Percentiles rank a stretch among this genome's conserved stretches.
These are phyloP conservation scores for Chalciporus sp. DNA, from an alignment of 1,284 basidiomycete genomes.

Conservation along the genomic window DNA sequence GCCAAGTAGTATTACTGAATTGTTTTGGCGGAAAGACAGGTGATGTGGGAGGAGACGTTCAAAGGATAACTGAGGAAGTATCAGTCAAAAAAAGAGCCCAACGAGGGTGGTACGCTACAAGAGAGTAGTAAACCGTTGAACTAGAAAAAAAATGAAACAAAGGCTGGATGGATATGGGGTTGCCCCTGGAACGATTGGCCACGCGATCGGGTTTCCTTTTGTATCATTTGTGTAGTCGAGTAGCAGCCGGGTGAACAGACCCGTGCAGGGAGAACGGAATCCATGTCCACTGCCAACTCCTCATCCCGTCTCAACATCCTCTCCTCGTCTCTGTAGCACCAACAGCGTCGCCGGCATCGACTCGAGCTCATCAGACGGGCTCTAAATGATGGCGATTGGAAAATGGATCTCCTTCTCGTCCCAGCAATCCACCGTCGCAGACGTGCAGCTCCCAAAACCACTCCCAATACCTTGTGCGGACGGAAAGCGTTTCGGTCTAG, in stretches of 20 bases:
- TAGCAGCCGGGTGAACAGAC: conserved; percentile 12
- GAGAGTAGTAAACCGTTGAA: neutral
- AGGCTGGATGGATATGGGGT: neutral
- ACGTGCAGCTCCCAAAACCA: conserved; percentile 34
- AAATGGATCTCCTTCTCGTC: conserved; percentile 43
- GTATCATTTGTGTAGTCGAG: conserved; percentile 1
- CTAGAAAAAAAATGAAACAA: neutral
- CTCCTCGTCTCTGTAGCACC: neutral
- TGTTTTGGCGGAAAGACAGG: neutral
- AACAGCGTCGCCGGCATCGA: neutral
- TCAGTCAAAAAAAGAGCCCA: too few relatives aligned
- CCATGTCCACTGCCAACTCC: conserved; percentile 25
- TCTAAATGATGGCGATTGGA: conserved; percentile 28
- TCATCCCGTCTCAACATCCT: neutral
- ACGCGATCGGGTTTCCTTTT: conserved; percentile 17
- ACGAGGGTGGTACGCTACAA: too few relatives aligned
- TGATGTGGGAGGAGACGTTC: neutral
- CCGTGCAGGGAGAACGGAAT: conserved; percentile 11
- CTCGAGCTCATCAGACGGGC: conserved; percentile 6
- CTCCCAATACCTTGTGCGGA: conserved; percentile 56
- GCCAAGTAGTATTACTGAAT: neutral
- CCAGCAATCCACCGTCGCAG: conserved; percentile 24
- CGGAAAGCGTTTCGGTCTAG: conserved; percentile 85
- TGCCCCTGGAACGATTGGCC: too few relatives aligned
- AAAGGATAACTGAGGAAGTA: too few relatives aligned